Evolutionary conservation across 2,329 filamentous ascomycete species (phyloP).

Genomic region (Elsinoe necatrix): DNA sequence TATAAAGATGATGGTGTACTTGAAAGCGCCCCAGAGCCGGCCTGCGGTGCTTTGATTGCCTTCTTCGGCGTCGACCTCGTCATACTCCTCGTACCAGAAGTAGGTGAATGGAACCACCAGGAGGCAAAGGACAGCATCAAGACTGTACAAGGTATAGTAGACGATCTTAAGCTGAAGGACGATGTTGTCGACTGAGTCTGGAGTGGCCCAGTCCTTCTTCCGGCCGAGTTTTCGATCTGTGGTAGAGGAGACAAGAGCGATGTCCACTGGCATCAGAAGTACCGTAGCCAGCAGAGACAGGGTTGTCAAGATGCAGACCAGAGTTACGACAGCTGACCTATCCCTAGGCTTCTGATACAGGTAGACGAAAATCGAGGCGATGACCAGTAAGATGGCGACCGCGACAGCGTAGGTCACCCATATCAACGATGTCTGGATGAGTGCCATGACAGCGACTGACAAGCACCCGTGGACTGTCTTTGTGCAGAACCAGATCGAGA

Average conservation of each 20-base stretch:
- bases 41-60: constrained; percentile 62
- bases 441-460: constrained; percentile 41
- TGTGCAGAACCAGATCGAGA: too few species aligned
- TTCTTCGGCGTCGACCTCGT: constrained; percentile 77
- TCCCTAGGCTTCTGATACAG: constrained; percentile 86
- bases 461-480: background rate
- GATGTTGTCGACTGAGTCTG: constrained; percentile 68
- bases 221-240: constrained; percentile 63
- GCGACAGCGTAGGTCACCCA: constrained; percentile 90
- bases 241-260: constrained; percentile 87
- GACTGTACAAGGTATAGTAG: constrained; percentile 86
- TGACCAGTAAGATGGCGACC: constrained; percentile 64
- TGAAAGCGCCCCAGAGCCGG: constrained; percentile 73
- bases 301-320: constrained; percentile 78
- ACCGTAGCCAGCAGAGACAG: constrained; percentile 85
- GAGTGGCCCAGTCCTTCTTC: constrained; percentile 93
- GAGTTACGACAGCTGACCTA: constrained; percentile 70
- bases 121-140: constrained; percentile 83
- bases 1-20: constrained; percentile 84
- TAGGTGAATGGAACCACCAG: constrained; percentile 91
- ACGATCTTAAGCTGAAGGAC: constrained; percentile 73
- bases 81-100: constrained; percentile 97
- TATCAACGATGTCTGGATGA: constrained; percentile 83
- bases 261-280: constrained; percentile 86
- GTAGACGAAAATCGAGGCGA: constrained; percentile 78